Evolutionary conservation across 441 rosid genomes (phyloP).

Genomic region (Manihot esculenta): DNA sequence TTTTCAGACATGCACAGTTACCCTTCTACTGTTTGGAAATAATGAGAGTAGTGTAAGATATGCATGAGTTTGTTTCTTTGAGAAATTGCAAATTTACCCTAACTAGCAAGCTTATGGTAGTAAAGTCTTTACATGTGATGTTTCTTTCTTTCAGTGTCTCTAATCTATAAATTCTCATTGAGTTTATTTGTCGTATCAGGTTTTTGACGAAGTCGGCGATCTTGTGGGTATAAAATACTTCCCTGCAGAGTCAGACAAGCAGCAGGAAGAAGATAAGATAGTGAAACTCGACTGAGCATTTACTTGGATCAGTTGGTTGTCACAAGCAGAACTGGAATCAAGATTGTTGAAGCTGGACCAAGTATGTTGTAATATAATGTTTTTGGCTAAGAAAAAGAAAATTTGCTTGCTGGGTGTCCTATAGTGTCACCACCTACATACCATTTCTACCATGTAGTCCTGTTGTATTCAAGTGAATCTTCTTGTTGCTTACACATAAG

Average conservation of each 20-base stretch:
- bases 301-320: neutral
- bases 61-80: neutral
- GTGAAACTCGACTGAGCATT: slow-evolving; percentile 17
- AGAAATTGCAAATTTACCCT: neutral
- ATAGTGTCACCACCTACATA: neutral
- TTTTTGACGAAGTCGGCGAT: slow-evolving; percentile 72
- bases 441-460: neutral
- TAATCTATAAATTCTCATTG: neutral
- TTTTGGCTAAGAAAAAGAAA: neutral
- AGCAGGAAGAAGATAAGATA: slow-evolving; percentile 13
- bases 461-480: no score
- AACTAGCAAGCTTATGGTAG: neutral
- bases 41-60: neutral
- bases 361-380: slow-evolving; percentile 2
- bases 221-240: slow-evolving; percentile 77
- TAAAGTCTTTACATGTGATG: neutral
- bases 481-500: neutral
- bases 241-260: slow-evolving; percentile 70
- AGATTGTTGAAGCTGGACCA: no score
- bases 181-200: slow-evolving; percentile 35
- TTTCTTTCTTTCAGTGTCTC: neutral
- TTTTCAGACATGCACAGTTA: no score
- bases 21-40: no score
- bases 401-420: neutral
- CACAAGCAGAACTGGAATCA: slow-evolving; percentile 1